Percentiles rank a stretch among this genome's conserved stretches.
Conservation (phyloP, 2,329 filamentous ascomycete genomes). For the Calonectria honghensis region DNA sequence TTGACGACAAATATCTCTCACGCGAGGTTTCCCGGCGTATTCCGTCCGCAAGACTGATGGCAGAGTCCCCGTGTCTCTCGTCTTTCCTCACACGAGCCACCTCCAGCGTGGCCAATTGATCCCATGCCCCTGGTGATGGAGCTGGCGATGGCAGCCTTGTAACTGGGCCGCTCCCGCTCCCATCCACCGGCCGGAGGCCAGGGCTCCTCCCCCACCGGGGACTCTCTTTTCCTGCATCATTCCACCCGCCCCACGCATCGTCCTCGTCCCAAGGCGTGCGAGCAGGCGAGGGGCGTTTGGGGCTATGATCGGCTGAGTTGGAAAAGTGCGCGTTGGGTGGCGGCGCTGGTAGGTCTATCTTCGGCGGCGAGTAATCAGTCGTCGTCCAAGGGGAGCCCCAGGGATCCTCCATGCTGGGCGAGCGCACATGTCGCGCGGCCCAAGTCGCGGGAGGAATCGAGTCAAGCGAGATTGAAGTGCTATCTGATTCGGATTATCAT, state of each 20-base stretch:
- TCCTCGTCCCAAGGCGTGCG: conserved; percentile 59
- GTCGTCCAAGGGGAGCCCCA: conserved; percentile 78
- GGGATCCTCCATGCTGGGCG: conserved; percentile 75
- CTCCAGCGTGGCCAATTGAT: conserved; percentile 49
- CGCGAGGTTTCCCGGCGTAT: conserved; percentile 34
- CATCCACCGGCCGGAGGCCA: conserved; percentile 55
- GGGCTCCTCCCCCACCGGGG: conserved; percentile 59
- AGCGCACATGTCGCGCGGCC: conserved; percentile 58
- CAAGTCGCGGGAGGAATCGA: conserved; percentile 34
- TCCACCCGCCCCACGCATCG: conserved; percentile 62
- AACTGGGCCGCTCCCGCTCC: conserved; percentile 47
- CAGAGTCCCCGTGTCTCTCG: conserved; percentile 56
- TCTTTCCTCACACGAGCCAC: conserved; percentile 44
- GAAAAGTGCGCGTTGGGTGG: conserved; percentile 59
- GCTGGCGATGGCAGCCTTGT: conserved; percentile 56
- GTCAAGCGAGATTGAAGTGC: conserved; percentile 12
- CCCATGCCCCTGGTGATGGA: conserved; percentile 55
- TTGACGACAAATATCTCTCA: conserved; percentile 26
- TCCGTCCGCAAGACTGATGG: conserved; percentile 54
- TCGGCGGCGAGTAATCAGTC: conserved; percentile 64
- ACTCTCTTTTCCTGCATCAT: conserved; percentile 55
- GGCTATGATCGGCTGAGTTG: conserved; percentile 50
- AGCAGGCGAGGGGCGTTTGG: conserved; percentile 51
- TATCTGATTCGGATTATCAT: conserved; percentile 47
- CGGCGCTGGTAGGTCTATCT: conserved; percentile 58